These are phyloP conservation scores for Gaultheria prostrata DNA, from an alignment of 148 eudicot genomes.

Conservation along the genomic window DNA sequence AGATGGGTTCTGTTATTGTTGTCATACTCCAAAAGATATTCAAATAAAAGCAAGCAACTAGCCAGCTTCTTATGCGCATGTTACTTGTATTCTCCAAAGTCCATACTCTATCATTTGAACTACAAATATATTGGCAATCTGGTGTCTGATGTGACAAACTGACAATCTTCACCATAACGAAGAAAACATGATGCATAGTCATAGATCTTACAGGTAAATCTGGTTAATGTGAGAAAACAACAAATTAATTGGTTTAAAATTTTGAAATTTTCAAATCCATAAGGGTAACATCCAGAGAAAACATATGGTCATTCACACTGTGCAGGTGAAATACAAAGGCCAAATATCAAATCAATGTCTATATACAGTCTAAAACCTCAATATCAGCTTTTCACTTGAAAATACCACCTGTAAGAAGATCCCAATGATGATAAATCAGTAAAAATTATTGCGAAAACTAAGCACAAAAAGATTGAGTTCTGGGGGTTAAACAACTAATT, in stretches of 20 bases:
- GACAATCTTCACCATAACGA: background rate
- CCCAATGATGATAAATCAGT: background rate
- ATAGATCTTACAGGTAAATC: background rate
- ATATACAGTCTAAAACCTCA: background rate
- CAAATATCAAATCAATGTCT: background rate
- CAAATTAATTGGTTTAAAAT: background rate
- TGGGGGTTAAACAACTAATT: background rate
- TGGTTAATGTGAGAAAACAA: background rate
- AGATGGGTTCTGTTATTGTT: no score
- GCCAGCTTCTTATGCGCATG: background rate
- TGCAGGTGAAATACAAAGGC: background rate
- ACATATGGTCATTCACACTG: background rate
- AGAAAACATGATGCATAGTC: background rate
- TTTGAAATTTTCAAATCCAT: background rate
- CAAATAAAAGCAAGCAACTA: background rate
- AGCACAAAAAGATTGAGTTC: background rate
- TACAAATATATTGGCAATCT: background rate
- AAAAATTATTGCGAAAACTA: background rate
- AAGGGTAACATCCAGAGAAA: background rate
- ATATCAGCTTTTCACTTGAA: background rate
- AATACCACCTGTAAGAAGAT: background rate
- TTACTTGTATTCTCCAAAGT: background rate
- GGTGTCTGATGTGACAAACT: background rate
- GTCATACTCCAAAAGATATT: no score
- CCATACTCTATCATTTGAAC: background rate